Base-by-base conservation (phyloP, 306 rosid genomes). In the Pterocarpus macrocarpus region DNA sequence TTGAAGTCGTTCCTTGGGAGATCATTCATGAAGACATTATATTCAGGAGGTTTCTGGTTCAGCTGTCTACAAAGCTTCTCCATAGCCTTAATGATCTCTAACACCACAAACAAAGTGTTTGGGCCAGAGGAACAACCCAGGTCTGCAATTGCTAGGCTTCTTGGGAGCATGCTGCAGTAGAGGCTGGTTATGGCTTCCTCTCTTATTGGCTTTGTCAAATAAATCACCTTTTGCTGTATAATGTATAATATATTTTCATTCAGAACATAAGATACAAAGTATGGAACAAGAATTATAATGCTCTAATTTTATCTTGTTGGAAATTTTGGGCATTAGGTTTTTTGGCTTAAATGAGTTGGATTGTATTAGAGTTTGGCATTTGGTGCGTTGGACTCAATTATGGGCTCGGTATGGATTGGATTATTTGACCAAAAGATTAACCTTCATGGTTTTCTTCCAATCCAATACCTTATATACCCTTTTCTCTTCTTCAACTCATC, bases 71-170 rank as follows among this genome's bases (percentile, higher is more conserved):
- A 71, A 47, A 90, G 77, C 13, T 74, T 71, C 44, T 88, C 88
- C 49, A 85, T 88, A 0, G 8, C 2, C 8, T 85, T 81, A 64
- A 90, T 77, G 8, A 74, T 8, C 34, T 88, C 84, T 13, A 85
- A 81, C 2, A 79, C 86, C 0, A 77, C 81, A 13, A 83, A 49
- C 0, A 89, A 57, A 28, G 92, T 84, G 83, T 91, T 89, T 17
- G 92, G 89, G 63, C 95, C 95, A 0, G 86, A 87, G 58, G 94
- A 81, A 10, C 94, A 90, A 35, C 94, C 94, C 70, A 90, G 52
- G 36, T 90, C 94, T 1, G 94, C 94, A 5, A 89, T 90, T 16
- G 68, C 78, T n/a, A 90, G 32, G 58, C 67, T 82, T 57, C 2
- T 71, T 0, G 85, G 71, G 4, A 59, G 33, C 53, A 6, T 73